Evolutionary conservation across 768 basidiomycete species (phyloP).

Genomic region (Hypholoma fasciculare): DNA sequence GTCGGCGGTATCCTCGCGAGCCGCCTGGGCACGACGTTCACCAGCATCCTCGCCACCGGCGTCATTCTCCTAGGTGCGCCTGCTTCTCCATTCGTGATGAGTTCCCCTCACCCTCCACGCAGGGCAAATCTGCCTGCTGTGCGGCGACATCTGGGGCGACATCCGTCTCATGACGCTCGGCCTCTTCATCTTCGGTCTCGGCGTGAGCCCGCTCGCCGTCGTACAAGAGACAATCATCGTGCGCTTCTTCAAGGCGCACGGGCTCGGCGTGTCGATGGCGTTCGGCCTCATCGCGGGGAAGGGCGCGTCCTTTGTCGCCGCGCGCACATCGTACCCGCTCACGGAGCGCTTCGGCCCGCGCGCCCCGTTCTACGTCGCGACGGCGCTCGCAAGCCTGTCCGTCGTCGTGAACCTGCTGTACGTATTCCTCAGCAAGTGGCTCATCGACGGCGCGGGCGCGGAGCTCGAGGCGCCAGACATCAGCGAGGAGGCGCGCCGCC

Average conservation of each 20-base stretch:
- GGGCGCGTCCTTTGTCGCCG: slow-evolving; percentile 73
- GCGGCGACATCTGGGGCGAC: slow-evolving; percentile 59
- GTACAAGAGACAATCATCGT: slow-evolving; percentile 86
- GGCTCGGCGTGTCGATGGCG: slow-evolving; percentile 75
- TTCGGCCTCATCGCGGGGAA: slow-evolving; percentile 86
- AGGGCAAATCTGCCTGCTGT: slow-evolving; percentile 69
- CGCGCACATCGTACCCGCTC: slow-evolving; percentile 76
- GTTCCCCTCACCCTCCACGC: not conserved
- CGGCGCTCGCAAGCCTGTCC: slow-evolving; percentile 62
- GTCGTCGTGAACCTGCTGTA: slow-evolving; percentile 71
- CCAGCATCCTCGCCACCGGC: slow-evolving; percentile 74
- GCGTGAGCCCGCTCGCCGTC: slow-evolving; percentile 78
- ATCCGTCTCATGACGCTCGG: slow-evolving; percentile 75
- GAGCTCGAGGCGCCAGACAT: slow-evolving; percentile 68
- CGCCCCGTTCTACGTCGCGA: slow-evolving; percentile 75
- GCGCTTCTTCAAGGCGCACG: slow-evolving; percentile 75
- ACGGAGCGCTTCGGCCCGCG: slow-evolving; percentile 63
- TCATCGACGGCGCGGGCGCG: slow-evolving; percentile 58
- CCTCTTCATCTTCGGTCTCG: slow-evolving; percentile 78
- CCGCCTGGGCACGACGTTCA: slow-evolving; percentile 68
- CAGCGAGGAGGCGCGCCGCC: slow-evolving; percentile 50
- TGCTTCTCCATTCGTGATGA: slow-evolving; percentile 1
- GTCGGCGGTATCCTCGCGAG: slow-evolving; percentile 73
- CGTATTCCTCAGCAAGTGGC: slow-evolving; percentile 61
- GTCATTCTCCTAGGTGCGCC: slow-evolving; percentile 60